Evolutionary conservation across 2,329 filamentous ascomycete genomes (phyloP).

Genomic region (Cordyceps fumosorosea): DNA sequence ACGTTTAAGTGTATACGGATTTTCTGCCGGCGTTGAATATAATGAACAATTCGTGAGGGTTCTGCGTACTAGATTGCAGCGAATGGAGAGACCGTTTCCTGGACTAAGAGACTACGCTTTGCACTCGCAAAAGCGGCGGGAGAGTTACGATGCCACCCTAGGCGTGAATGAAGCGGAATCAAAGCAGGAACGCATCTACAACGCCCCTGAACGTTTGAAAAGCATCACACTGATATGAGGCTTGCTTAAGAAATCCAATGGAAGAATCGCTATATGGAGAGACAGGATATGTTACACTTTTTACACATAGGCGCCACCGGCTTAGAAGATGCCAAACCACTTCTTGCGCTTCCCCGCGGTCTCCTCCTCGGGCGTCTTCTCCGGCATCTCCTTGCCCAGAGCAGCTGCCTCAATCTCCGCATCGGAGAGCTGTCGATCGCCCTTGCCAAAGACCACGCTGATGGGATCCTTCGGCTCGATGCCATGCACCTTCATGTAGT

Average conservation of each 20-base stretch:
- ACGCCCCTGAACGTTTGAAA: too few relatives aligned
- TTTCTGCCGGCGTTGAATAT: neutral
- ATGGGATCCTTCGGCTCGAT: slow-evolving; percentile 58
- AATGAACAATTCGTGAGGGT: neutral
- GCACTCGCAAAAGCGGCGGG: too few relatives aligned
- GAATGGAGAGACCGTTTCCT: too few relatives aligned
- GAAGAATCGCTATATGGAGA: neutral
- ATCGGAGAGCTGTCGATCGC: slow-evolving; percentile 27
- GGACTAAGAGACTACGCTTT: too few relatives aligned
- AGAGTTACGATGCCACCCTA: too few relatives aligned
- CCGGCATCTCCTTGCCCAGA: slow-evolving; percentile 29
- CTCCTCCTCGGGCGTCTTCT: slow-evolving; percentile 21
- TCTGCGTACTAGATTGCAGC: too few relatives aligned
- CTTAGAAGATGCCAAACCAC: slow-evolving; percentile 77
- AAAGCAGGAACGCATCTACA: too few relatives aligned
- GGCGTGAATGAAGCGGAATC: too few relatives aligned
- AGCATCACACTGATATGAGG: too few relatives aligned
- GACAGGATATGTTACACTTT: neutral
- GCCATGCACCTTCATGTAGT: slow-evolving; percentile 82
- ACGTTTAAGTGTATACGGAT: neutral
- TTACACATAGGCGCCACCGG: neutral
- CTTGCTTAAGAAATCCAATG: too few relatives aligned
- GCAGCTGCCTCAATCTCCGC: slow-evolving; percentile 30
- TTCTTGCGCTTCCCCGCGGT: slow-evolving; percentile 52
- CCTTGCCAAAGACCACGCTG: slow-evolving; percentile 36